These are phyloP conservation scores for Phyllosticta citriasiana DNA, from an alignment of 2,329 filamentous ascomycete genomes.

Conservation along the genomic window DNA sequence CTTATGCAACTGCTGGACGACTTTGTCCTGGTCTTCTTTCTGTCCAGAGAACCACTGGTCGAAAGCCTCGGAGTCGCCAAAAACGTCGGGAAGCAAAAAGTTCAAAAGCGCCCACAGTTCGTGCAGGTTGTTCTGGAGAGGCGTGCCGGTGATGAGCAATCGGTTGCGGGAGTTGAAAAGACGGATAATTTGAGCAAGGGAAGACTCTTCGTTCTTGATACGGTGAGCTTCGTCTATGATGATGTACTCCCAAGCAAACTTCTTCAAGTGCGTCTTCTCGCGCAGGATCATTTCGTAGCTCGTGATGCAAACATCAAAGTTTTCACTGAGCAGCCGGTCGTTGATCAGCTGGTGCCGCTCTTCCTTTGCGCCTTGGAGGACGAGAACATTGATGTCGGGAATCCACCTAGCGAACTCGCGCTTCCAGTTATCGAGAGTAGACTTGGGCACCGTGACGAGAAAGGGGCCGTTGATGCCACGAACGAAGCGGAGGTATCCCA, in stretches of 20 bases:
- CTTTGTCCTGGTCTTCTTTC: slow-evolving; percentile 82
- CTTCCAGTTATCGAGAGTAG: slow-evolving; percentile 97
- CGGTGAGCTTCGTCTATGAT: slow-evolving; percentile 97
- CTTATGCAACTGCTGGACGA: slow-evolving; percentile 90
- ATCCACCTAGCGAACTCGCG: slow-evolving; percentile 92
- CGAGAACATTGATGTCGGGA: slow-evolving; percentile 86
- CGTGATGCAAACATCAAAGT: slow-evolving; percentile 96
- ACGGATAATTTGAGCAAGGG: slow-evolving; percentile 89
- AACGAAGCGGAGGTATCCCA: slow-evolving; percentile 88
- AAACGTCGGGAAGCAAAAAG: slow-evolving; percentile 95
- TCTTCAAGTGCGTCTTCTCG: slow-evolving; percentile 89
- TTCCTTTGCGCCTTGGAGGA: slow-evolving; percentile 91
- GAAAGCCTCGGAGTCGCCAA: slow-evolving; percentile 91
- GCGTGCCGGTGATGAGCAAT: slow-evolving; percentile 90
- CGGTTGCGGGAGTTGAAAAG: slow-evolving; percentile 93
- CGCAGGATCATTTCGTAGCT: slow-evolving; percentile 98
- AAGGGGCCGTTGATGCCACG: slow-evolving; percentile 85
- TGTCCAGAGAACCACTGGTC: slow-evolving; percentile 97
- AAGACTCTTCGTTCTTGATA: slow-evolving; percentile 99
- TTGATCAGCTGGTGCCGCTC: slow-evolving; percentile 82
- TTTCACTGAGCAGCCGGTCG: slow-evolving; percentile 81
- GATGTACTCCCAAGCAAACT: slow-evolving; percentile 99
- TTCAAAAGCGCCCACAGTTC: slow-evolving; percentile 97
- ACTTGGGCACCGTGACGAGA: slow-evolving; percentile 87
- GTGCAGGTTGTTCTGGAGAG: slow-evolving; percentile 94